These are phyloP conservation scores for Podaxis mareebaensis DNA, from an alignment of 768 basidiomycete species.

Conservation along the genomic window DNA sequence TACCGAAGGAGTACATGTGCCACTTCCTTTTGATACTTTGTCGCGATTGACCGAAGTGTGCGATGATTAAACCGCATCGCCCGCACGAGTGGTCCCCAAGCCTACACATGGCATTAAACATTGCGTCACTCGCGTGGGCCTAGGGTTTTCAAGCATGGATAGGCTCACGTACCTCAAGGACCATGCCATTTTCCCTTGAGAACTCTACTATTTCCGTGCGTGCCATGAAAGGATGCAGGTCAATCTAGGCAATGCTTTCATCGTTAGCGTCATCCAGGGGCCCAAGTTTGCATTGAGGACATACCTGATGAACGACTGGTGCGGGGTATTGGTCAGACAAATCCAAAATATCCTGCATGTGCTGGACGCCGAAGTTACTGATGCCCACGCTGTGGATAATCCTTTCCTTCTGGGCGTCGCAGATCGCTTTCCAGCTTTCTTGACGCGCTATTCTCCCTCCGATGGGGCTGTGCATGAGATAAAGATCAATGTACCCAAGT, in stretches of 20 bases:
- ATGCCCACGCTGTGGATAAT: slow-evolving; percentile 64
- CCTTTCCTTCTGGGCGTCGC: slow-evolving; percentile 63
- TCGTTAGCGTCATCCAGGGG: slow-evolving; percentile 3
- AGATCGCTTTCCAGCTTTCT: slow-evolving; percentile 67
- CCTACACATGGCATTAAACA: slow-evolving; percentile 37
- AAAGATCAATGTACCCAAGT: slow-evolving; percentile 69
- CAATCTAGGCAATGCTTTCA: slow-evolving; percentile 34
- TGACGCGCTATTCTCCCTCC: slow-evolving; percentile 57
- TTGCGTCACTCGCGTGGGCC: slow-evolving; percentile 12
- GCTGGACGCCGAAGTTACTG: slow-evolving; percentile 59
- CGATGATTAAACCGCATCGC: slow-evolving; percentile 66
- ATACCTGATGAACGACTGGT: slow-evolving; percentile 64
- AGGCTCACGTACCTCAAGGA: slow-evolving; percentile 52
- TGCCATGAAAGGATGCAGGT: slow-evolving; percentile 72
- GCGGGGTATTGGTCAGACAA: slow-evolving; percentile 39
- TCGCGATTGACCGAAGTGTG: slow-evolving; percentile 43
- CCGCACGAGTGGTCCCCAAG: slow-evolving; percentile 74
- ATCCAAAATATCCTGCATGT: slow-evolving; percentile 53
- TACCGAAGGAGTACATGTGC: slow-evolving; percentile 70
- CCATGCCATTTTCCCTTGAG: slow-evolving; percentile 56
- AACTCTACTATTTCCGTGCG: slow-evolving; percentile 60
- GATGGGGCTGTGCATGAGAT: slow-evolving; percentile 69
- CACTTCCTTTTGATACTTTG: slow-evolving; percentile 57
- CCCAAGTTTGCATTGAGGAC: slow-evolving; percentile 12
- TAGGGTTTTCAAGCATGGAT: slow-evolving; percentile 1